A percentile compares a stretch with the other conserved stretches of the same genome.
phyloP scores from a whole-genome alignment of 148 eudicot species.

The Linanthus parryae region DNA sequence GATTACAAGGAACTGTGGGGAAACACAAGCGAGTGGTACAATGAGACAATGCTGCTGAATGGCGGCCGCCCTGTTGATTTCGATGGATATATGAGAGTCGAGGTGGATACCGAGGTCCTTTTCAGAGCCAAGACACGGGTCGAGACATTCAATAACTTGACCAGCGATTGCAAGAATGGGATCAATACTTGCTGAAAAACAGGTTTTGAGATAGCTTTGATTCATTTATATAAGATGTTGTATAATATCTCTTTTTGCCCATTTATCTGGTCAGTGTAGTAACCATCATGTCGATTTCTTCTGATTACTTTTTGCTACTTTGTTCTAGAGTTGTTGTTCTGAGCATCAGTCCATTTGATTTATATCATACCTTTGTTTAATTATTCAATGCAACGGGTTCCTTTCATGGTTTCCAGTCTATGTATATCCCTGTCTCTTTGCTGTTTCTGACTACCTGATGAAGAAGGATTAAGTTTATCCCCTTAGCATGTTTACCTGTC shows the following conservation, averaged over 20 bases:
- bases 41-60: constrained; percentile 61
- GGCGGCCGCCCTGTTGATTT: constrained; percentile 70
- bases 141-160: constrained; percentile 88
- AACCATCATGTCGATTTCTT: constrained; percentile 5
- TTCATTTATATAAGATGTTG: constrained; percentile 2
- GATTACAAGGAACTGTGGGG: constrained; percentile 87
- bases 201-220: constrained; percentile 17
- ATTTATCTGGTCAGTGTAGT: constrained; percentile 9
- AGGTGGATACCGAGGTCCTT: constrained; percentile 86
- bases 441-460: neutral
- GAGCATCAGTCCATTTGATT: too few relatives aligned
- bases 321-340: constrained; percentile 5
- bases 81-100: constrained; percentile 96
- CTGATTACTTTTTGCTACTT: constrained; percentile 7
- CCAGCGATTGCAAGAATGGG: constrained; percentile 91
- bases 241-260: constrained; percentile 4
- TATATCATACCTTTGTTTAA: too few relatives aligned
- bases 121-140: constrained; percentile 80
- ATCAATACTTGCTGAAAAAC: constrained; percentile 62
- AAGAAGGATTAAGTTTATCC: too few relatives aligned
- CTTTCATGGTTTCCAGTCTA: too few relatives aligned
- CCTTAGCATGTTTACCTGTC: too few relatives aligned
- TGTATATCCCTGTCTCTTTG: neutral
- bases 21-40: constrained; percentile 92
- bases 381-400: too few relatives aligned